Evolutionary conservation across 108 stramenopile species (phyloP), one percentile per base, ranked within the genome.

Genomic region (Bacterosira constricta): DNA sequence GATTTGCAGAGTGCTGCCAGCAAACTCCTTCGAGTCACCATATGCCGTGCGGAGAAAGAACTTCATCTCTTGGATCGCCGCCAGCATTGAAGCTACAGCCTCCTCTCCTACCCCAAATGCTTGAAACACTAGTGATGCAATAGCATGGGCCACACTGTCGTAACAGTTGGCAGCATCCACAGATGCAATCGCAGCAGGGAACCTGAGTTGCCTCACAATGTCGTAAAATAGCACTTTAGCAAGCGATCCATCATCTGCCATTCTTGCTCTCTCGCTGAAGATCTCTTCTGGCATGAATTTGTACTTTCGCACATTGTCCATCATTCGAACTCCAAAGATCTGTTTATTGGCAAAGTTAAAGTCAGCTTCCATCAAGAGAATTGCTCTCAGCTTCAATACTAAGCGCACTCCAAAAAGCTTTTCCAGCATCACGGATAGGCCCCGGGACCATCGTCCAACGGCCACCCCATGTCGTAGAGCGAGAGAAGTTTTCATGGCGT

Each of bases 361-460:
- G 32, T 70, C 68, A 13, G 57, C 57, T 35, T 70, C 69, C 69
- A 70, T 60, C 23, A 70, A 17, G 8, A 70, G 54, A 38, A 70
- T 70, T 8, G 69, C 56, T 23, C 45, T 30, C 2, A 70, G 30
- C 57, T 70, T 70, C 0, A 29, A 20, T 8, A 69, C 31, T 20
- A 59, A 29, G 10, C 7, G 1, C 26, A 25, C 23, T 23, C 51
- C 51, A 29, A 52, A 29, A 4, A 50, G 25, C 29, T 52, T 69
- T 49, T 69, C 68, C 9, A 69, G 31, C 45, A 69, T 69, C 20
- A 38, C 37, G 3, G 38, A 44, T 4, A 68, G 41, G n/a, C 38
- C 41, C 1, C 31, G 10, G 6, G 12, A 7, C 67, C 67, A 69
- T 6, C 67, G 30, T 2, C 45, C 55, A 6, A 34, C 17, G 5